phyloP scores from a whole-genome alignment of 371 early-diverging fungal genomes.

The Mortierella sp. region DNA sequence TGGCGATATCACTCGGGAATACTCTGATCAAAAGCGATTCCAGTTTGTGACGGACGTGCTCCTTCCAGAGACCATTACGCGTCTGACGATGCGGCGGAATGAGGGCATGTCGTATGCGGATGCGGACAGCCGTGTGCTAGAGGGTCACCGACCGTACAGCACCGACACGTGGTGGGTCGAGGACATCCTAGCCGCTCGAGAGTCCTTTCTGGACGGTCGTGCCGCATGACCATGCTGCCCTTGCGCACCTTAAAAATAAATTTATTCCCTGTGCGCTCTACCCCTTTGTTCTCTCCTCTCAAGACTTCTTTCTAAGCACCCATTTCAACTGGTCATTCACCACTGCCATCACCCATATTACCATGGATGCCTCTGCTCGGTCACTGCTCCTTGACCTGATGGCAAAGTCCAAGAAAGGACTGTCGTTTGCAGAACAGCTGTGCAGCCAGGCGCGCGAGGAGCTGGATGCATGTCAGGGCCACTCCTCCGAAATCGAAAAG shows the following conservation, averaged over 20 bases:
- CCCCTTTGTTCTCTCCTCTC: too few relatives aligned
- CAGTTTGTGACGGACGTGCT: constrained; percentile 47
- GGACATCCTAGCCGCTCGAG: constrained; percentile 43
- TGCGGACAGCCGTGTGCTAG: constrained; percentile 24
- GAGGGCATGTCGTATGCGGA: constrained; percentile 22
- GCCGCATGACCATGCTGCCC: neutral
- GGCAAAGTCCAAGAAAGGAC: constrained; percentile 54
- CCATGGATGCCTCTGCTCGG: constrained; percentile 46
- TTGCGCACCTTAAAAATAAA: neutral
- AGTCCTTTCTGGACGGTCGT: constrained; percentile 45
- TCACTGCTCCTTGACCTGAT: constrained; percentile 49
- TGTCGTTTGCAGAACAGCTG: constrained; percentile 47
- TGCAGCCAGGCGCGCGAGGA: constrained; percentile 53
- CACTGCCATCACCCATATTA: neutral
- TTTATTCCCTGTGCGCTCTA: neutral
- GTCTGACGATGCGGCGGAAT: constrained; percentile 36
- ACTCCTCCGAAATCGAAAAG: constrained; percentile 51
- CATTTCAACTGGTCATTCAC: neutral
- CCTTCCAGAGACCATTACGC: constrained; percentile 40
- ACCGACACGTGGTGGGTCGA: constrained; percentile 48
- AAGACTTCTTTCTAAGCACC: neutral
- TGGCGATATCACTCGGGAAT: constrained; percentile 28
- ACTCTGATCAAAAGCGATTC: constrained; percentile 30
- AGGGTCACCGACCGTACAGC: constrained; percentile 14
- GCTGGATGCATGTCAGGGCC: constrained; percentile 45